Conservation (phyloP, 352 stramenopile genomes). For the Phytopythium ostracodes region DNA sequence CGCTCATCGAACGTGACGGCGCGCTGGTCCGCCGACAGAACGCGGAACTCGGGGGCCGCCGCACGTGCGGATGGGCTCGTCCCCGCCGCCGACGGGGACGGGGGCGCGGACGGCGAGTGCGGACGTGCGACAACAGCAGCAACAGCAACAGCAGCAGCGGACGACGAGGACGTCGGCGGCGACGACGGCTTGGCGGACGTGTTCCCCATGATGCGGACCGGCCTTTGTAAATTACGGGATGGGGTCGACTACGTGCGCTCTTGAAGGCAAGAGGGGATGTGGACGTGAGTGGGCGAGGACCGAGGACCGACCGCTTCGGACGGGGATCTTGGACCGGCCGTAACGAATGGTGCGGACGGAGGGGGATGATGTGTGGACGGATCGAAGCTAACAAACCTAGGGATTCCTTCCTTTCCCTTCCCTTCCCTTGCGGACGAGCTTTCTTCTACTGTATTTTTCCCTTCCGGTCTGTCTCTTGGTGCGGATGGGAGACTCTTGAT, state of each 20-base stretch:
- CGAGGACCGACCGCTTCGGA: no score
- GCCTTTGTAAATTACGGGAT: neutral
- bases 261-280: neutral
- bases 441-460: no score
- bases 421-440: neutral
- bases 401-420: no score
- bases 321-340: neutral
- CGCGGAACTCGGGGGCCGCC: slow-evolving; percentile 32
- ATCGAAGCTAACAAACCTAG: no score
- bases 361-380: neutral
- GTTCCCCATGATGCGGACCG: slow-evolving; percentile 20
- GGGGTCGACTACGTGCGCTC: neutral
- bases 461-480: neutral
- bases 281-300: neutral
- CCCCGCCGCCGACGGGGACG: neutral
- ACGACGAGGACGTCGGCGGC: slow-evolving; percentile 4
- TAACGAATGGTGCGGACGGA: neutral
- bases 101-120: neutral
- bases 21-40: slow-evolving; percentile 67
- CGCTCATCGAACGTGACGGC: slow-evolving; percentile 82
- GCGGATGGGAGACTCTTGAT: neutral
- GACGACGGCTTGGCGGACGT: slow-evolving; percentile 21
- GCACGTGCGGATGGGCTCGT: neutral
- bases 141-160: no score
- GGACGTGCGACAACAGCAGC: neutral